phyloP scores from a whole-genome alignment of 768 basidiomycete species.

The Scleroderma bovista region DNA sequence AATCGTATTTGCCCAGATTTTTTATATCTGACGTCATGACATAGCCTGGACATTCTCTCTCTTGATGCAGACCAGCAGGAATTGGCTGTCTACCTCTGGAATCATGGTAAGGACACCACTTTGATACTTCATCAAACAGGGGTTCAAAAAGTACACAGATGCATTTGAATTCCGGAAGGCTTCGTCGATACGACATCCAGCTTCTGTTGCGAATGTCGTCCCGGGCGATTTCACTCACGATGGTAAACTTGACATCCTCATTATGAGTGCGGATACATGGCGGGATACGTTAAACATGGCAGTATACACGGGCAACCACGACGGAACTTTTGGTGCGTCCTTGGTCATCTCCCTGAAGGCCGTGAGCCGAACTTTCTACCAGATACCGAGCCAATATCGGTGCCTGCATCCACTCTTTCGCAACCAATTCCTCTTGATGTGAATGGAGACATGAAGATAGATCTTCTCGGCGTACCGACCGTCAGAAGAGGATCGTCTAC shows the following conservation, averaged over 20 bases:
- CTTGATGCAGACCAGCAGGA: slow-evolving; percentile 72
- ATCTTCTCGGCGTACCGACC: slow-evolving; percentile 67
- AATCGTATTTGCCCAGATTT: not conserved
- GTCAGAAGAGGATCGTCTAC: slow-evolving; percentile 25
- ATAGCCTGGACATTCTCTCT: slow-evolving; percentile 76
- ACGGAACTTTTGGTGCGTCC: slow-evolving; percentile 61
- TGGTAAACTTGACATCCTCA: slow-evolving; percentile 83
- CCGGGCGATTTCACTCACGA: slow-evolving; percentile 93
- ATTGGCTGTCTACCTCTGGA: slow-evolving; percentile 76
- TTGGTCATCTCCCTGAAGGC: not conserved
- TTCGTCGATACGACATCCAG: slow-evolving; percentile 48
- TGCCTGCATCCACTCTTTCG: slow-evolving; percentile 59
- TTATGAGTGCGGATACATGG: slow-evolving; percentile 64
- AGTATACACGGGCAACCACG: slow-evolving; percentile 60
- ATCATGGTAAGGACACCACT: slow-evolving; percentile 53
- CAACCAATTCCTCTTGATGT: slow-evolving; percentile 88
- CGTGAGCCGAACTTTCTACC: not conserved
- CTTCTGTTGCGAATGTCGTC: slow-evolving; percentile 70
- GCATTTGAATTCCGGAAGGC: slow-evolving; percentile 51
- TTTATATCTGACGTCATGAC: not conserved
- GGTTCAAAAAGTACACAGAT: slow-evolving; percentile 32
- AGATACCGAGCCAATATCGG: slow-evolving; percentile 36
- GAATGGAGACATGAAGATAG: slow-evolving; percentile 85
- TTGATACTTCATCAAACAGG: not conserved
- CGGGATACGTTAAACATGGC: slow-evolving; percentile 55